Conservation (phyloP, 202 grass and related monocot species). For the Brachypodium distachyon region DNA sequence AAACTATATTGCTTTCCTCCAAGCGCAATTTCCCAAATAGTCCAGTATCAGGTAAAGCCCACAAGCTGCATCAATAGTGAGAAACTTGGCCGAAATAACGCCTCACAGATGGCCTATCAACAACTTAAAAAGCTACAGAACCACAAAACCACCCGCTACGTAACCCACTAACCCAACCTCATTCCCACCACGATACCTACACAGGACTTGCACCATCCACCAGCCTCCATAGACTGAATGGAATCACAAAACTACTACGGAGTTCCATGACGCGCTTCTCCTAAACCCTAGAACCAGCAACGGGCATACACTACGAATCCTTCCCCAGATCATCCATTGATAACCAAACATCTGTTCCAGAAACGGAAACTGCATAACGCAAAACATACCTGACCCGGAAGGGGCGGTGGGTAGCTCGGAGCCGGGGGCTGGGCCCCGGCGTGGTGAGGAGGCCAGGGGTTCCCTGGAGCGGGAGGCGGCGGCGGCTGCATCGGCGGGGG, state of each 20-base stretch:
- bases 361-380: neutral
- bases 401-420: slow-evolving; percentile 33
- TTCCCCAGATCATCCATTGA: neutral
- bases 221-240: neutral
- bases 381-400: slow-evolving; percentile 37
- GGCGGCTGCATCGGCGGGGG: slow-evolving; percentile 10
- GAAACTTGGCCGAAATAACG: neutral
- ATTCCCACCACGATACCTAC: neutral
- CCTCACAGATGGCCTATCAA: neutral
- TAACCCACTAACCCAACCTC: neutral
- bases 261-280: neutral
- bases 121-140: neutral
- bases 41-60: neutral
- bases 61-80: neutral
- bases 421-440: slow-evolving; percentile 14
- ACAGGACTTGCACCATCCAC: neutral
- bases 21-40: neutral
- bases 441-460: slow-evolving; percentile 34
- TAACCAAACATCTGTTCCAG: neutral
- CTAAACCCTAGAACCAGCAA: neutral
- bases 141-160: neutral
- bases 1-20: neutral
- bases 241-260: neutral
- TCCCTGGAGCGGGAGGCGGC: slow-evolving; percentile 12
- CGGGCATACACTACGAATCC: neutral